These are phyloP conservation scores for Senna siamea DNA, from an alignment of 306 rosid species.

Conservation along the genomic window DNA sequence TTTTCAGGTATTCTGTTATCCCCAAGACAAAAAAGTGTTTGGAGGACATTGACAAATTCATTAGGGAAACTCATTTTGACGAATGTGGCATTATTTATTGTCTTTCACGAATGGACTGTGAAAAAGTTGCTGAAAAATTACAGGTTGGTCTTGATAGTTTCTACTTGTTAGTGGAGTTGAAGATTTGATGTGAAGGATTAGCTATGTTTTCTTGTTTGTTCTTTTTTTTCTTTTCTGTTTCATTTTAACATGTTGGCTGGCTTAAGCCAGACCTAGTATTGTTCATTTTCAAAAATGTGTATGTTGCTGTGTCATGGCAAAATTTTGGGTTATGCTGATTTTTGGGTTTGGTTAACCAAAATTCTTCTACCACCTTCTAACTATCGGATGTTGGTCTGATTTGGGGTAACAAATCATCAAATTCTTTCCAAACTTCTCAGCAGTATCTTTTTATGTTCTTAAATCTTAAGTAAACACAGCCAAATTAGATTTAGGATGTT, in stretches of 20 bases:
- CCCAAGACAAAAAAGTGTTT: conserved; percentile 90
- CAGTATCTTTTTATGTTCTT: not conserved
- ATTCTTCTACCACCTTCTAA: not conserved
- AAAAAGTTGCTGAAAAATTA: conserved; percentile 89
- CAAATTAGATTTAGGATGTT: not conserved
- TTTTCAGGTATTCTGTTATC: conserved; percentile 81
- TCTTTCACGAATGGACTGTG: conserved; percentile 98
- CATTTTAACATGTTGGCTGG: not conserved
- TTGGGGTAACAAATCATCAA: not conserved
- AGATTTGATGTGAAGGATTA: conserved; percentile 19
- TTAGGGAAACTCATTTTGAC: conserved; percentile 81
- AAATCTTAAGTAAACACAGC: not conserved
- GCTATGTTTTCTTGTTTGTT: conserved; percentile 12
- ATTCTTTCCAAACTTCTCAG: not conserved
- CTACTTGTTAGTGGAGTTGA: conserved; percentile 28
- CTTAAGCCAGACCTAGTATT: not conserved
- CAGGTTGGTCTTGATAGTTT: conserved; percentile 63
- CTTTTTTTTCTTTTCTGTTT: not conserved
- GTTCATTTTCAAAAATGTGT: not conserved
- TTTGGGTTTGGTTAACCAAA: not conserved
- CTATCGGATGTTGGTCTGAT: not conserved
- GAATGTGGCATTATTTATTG: conserved; percentile 98
- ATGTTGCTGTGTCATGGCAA: conserved; percentile 1
- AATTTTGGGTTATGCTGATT: not conserved
- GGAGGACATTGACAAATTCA: conserved; percentile 90